These are phyloP conservation scores for Austropuccinia psidii DNA, from an alignment of 1,284 basidiomycete genomes.

Conservation along the genomic window DNA sequence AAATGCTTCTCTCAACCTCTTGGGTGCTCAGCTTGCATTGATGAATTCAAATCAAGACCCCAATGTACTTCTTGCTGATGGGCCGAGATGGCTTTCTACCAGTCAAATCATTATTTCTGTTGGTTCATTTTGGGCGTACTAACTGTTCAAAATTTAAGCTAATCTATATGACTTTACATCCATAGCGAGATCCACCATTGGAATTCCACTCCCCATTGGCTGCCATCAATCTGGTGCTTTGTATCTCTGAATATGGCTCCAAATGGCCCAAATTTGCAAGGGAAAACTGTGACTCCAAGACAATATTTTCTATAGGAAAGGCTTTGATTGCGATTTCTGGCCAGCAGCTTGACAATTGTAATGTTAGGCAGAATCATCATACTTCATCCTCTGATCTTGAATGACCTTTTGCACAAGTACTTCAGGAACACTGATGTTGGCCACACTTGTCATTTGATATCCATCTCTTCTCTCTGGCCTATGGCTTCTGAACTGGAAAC, in stretches of 20 bases:
- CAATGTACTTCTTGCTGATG: not conserved
- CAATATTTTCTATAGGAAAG: not conserved
- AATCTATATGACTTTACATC: no score
- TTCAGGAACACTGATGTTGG: not conserved
- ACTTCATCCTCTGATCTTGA: no score
- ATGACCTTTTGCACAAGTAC: not conserved
- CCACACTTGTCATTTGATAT: slow-evolving; percentile 4
- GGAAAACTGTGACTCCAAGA: slow-evolving; percentile 13
- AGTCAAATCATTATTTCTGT: not conserved
- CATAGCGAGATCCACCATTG: not conserved
- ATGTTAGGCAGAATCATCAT: not conserved
- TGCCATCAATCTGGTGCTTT: not conserved
- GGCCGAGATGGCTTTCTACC: not conserved
- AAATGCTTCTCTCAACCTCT: not conserved
- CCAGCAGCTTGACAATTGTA: not conserved
- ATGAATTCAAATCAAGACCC: not conserved
- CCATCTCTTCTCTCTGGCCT: not conserved
- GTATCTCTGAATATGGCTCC: not conserved
- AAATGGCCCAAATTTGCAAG: not conserved
- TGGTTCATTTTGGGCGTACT: not conserved
- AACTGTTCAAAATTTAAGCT: no score
- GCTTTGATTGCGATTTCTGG: not conserved
- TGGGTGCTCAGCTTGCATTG: slow-evolving; percentile 6
- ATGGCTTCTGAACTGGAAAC: not conserved
- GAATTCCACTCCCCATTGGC: not conserved